phyloP scores from a whole-genome alignment of 352 stramenopile genomes.

The Phytophthora citricola region DNA sequence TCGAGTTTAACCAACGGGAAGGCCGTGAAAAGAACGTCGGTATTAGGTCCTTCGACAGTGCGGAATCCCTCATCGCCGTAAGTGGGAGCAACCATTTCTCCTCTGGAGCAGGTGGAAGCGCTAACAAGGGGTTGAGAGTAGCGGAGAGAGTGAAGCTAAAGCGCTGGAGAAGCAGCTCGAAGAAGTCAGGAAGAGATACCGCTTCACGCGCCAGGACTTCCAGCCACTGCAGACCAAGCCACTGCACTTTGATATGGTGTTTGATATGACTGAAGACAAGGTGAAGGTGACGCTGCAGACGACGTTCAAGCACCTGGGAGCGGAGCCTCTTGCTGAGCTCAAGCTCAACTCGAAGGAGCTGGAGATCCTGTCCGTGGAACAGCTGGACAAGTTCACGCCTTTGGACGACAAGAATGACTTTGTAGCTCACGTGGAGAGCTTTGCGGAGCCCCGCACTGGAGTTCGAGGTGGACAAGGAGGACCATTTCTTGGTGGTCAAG shows the following conservation, averaged over 20 bases:
- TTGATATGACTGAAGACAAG: constrained; percentile 70
- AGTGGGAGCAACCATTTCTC: constrained; percentile 6
- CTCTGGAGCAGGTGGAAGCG: neutral
- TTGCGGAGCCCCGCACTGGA: constrained; percentile 52
- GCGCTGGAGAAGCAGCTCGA: constrained; percentile 1
- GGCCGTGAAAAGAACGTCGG: neutral
- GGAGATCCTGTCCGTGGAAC: constrained; percentile 66
- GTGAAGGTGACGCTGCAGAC: constrained; percentile 76
- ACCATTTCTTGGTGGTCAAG: constrained; percentile 77
- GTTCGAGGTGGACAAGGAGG: constrained; percentile 62
- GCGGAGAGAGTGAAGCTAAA: neutral
- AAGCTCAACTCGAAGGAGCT: constrained; percentile 84
- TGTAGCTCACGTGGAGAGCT: constrained; percentile 64
- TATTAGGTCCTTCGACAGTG: too few species aligned
- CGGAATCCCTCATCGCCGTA: constrained; percentile 1
- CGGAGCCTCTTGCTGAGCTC: constrained; percentile 49
- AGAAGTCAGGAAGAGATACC: constrained; percentile 63
- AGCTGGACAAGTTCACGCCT: constrained; percentile 55
- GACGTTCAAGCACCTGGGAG: constrained; percentile 61
- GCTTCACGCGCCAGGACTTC: constrained; percentile 77
- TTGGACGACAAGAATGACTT: constrained; percentile 53
- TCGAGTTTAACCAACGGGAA: constrained; percentile 5
- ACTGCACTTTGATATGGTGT: constrained; percentile 85
- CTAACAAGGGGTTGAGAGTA: neutral
- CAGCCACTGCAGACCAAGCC: constrained; percentile 67